Evolutionary conservation across 139 green algal genomes (phyloP), one percentile per base, ranked within the genome.

Genomic region (Chloropicon primus): DNA sequence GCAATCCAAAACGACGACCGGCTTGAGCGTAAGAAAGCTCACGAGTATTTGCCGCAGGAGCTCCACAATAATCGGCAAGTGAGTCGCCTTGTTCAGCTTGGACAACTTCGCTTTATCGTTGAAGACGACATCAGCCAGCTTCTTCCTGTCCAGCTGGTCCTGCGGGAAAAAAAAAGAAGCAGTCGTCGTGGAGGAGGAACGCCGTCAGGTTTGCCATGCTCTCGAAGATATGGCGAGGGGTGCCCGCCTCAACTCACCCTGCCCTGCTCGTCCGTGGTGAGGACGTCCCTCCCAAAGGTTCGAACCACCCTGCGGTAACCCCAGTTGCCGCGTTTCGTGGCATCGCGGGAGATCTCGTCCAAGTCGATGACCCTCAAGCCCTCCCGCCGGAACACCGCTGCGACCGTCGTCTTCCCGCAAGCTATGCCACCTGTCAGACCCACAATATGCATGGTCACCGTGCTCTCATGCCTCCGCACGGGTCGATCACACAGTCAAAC

Each of bases 391-490:
- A 97, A 72, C 21, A 84, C 10, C 0, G n/a, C 3, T 0, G 87
- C 80, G 0, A 90, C 87, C 0, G 89, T 92, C 73, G 74, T 89
- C 54, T 97, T 97, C 21, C 92, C 92, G 2, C 81, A 86, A 1
- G 91, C 92, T 22, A 97, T 97, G 27, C 92, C 92, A 21, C 92
- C 92, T 0, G 88, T 92, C 0, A 97, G 79, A 0, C 92, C 92
- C 0, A 96, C 86, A 0, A 97, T 27, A 1, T 79, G 76, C 92
- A 97, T 97, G 41, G 62, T 90, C n/a, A n/a, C n/a, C n/a, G n/a
- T n/a, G n/a, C n/a, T n/a, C n/a, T n/a, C n/a, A n/a, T n/a, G n/a
- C n/a, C n/a, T n/a, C n/a, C n/a, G n/a, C n/a, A n/a, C n/a, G n/a
- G n/a, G n/a, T n/a, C n/a, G n/a, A n/a, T n/a, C n/a, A n/a, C n/a